Percentiles rank a stretch among this genome's conserved stretches.
These are phyloP conservation scores for Vigna reflexopilosa DNA, from an alignment of 306 rosid genomes.

Conservation along the genomic window DNA sequence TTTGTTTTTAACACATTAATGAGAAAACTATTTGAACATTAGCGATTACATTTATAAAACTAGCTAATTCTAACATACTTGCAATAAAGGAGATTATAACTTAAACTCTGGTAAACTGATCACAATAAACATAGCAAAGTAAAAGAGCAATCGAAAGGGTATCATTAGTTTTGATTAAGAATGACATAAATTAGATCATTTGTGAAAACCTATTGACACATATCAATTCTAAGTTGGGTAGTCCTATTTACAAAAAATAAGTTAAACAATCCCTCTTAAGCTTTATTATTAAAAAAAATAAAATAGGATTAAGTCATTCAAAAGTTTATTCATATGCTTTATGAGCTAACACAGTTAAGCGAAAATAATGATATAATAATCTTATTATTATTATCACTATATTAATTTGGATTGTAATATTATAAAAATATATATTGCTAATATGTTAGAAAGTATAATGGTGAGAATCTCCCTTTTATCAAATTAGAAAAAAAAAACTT, in stretches of 20 bases:
- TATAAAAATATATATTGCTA: too few species aligned
- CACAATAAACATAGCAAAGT: not conserved
- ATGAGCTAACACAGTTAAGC: too few species aligned
- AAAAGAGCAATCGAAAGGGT: not conserved
- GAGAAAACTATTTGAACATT: not conserved
- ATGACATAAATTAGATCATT: not conserved
- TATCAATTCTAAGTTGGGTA: not conserved
- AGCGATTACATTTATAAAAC: not conserved
- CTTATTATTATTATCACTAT: too few species aligned
- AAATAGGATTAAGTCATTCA: too few species aligned
- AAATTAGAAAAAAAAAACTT: too few species aligned
- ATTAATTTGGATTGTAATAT: too few species aligned
- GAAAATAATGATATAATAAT: too few species aligned
- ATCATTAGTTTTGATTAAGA: not conserved
- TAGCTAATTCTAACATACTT: not conserved
- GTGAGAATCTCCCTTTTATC: too few species aligned
- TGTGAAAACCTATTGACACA: not conserved
- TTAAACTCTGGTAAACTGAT: not conserved
- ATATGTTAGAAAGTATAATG: too few species aligned
- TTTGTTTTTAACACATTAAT: not conserved
- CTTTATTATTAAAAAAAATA: not conserved
- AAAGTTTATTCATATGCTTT: too few species aligned
- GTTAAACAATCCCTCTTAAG: not conserved
- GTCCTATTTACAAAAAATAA: not conserved
- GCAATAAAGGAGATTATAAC: not conserved